Evolutionary conservation across 352 stramenopile genomes (phyloP).

Genomic region (Globisporangium parvum): DNA sequence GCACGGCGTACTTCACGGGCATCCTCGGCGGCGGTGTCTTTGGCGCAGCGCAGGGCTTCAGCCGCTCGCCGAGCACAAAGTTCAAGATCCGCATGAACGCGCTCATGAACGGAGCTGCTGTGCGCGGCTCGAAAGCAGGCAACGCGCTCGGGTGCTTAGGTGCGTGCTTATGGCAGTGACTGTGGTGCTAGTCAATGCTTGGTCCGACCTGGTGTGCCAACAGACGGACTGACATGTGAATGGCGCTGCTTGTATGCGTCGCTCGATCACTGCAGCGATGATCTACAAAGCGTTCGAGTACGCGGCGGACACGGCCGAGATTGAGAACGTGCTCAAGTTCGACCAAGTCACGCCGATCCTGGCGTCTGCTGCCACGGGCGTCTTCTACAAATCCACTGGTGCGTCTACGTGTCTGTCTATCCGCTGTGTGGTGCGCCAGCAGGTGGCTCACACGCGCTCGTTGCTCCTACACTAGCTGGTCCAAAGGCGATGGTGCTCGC

Average conservation of each 20-base stretch:
- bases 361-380: constrained; percentile 69
- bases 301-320: constrained; percentile 65
- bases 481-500: constrained; percentile 81
- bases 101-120: constrained; percentile 79
- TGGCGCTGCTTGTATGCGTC: too few relatives aligned
- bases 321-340: constrained; percentile 79
- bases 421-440: background rate
- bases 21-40: constrained; percentile 74
- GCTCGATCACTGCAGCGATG: constrained; percentile 38
- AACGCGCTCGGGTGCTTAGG: constrained; percentile 78
- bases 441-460: background rate
- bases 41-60: constrained; percentile 61
- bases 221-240: constrained; percentile 3
- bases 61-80: constrained; percentile 72
- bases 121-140: constrained; percentile 78
- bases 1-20: constrained; percentile 78
- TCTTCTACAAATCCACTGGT: constrained; percentile 85
- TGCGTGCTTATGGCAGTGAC: constrained; percentile 20
- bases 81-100: constrained; percentile 88
- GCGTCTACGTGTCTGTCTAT: constrained; percentile 1
- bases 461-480: constrained; percentile 23
- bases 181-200: background rate
- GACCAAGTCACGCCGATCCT: constrained; percentile 82
- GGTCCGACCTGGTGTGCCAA: constrained; percentile 1
- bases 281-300: constrained; percentile 88